phyloP scores from a whole-genome alignment of 176 grass and related monocot species.

The Aegilops longissima region DNA sequence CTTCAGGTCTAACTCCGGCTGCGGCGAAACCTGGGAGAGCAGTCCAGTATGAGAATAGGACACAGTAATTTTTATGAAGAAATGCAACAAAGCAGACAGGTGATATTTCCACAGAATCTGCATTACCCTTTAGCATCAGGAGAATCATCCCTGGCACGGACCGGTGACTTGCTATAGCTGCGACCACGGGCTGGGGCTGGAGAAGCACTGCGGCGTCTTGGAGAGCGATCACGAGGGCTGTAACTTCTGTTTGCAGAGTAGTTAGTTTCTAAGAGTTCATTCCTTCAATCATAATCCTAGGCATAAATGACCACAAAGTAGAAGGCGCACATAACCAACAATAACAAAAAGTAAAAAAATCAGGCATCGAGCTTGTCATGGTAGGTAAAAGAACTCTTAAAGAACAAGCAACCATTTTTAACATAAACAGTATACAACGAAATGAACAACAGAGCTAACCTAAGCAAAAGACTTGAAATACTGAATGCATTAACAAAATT shows the following conservation, averaged over 20 bases:
- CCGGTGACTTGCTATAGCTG: conserved; percentile 77
- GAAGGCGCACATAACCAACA: not conserved
- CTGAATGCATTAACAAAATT: not conserved
- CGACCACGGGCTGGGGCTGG: conserved; percentile 61
- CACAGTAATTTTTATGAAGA: not conserved
- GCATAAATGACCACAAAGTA: not conserved
- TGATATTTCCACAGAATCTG: not conserved
- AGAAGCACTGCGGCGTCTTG: conserved; percentile 66
- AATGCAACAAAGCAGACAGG: not conserved
- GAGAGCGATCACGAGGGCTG: conserved; percentile 83
- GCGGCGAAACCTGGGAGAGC: conserved; percentile 45
- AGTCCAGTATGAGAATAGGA: not conserved
- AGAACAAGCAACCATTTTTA: not conserved
- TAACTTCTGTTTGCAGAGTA: conserved; percentile 65
- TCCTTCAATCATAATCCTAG: not conserved
- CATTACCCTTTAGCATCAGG: conserved; percentile 68
- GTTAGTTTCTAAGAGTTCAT: conserved; percentile 10
- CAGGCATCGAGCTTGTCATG: not conserved
- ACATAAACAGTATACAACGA: not conserved
- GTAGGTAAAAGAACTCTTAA: not conserved
- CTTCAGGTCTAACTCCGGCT: conserved; percentile 66
- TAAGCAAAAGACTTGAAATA: not conserved
- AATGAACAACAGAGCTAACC: not conserved
- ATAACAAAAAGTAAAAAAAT: not conserved
- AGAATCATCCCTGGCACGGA: conserved; percentile 40